These are phyloP conservation scores for Zygosaccharomyces sapae DNA, from an alignment of 1,139 yeast genomes.

Conservation along the genomic window DNA sequence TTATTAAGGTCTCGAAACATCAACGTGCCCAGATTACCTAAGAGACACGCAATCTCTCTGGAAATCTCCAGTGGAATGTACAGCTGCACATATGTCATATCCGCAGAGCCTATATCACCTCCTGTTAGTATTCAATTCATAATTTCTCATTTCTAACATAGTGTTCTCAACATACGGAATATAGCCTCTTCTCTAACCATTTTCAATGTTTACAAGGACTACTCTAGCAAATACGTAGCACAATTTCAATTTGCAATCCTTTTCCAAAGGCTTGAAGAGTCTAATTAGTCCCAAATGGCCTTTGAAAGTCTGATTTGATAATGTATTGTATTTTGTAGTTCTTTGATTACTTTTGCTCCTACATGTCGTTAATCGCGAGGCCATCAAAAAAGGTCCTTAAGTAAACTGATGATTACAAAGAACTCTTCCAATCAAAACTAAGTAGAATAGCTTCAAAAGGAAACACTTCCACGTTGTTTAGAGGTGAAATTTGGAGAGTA, in stretches of 20 bases:
- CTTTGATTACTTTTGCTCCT: background rate
- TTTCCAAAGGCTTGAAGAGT: background rate
- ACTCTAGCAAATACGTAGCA: background rate
- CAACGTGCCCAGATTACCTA: slow-evolving; percentile 60
- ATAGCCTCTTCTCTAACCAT: slow-evolving; percentile 29
- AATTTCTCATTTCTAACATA: too few species aligned
- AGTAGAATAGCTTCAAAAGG: background rate
- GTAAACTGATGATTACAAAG: background rate
- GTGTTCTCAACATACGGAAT: slow-evolving; percentile 17
- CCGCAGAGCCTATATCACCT: slow-evolving; percentile 51
- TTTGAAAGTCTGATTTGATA: background rate
- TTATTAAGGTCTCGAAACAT: slow-evolving; percentile 70
- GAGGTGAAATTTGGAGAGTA: background rate
- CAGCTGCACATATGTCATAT: slow-evolving; percentile 70
- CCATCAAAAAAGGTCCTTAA: background rate
- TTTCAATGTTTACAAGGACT: background rate
- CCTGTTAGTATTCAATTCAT: slow-evolving; percentile 23
- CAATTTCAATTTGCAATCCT: background rate
- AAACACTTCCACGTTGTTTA: too few species aligned
- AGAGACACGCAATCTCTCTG: slow-evolving; percentile 58
- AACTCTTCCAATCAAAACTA: background rate
- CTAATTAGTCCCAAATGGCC: background rate
- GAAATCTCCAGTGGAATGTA: slow-evolving; percentile 70
- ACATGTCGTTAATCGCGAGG: slow-evolving; percentile 3
- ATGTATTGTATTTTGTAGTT: background rate